Percentiles rank a stretch among this genome's conserved stretches.
Conservation (phyloP, 768 basidiomycete species). For the Leccinum subgranulosum region DNA sequence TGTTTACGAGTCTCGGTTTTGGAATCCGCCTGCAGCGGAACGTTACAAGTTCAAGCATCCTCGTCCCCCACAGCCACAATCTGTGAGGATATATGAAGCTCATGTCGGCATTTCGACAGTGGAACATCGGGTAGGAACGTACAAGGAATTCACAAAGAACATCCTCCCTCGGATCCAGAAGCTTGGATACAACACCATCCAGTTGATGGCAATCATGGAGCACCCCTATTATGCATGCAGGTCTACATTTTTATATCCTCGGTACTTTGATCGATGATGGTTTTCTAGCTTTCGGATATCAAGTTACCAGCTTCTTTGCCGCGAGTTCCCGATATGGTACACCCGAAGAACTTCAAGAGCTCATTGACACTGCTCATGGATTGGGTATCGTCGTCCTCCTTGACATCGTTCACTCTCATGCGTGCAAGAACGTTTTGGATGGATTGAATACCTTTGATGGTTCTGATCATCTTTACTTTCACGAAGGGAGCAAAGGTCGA, state of each 20-base stretch:
- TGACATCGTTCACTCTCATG: conserved; percentile 97
- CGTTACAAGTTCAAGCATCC: conserved; percentile 80
- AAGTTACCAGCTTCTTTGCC: conserved; percentile 96
- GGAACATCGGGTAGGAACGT: conserved; percentile 86
- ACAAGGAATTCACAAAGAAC: conserved; percentile 90
- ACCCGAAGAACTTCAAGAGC: conserved; percentile 93
- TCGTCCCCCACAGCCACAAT: conserved; percentile 61
- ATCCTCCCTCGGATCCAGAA: conserved; percentile 84
- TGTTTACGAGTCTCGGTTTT: conserved; percentile 95
- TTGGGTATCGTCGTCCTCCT: conserved; percentile 92
- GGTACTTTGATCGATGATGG: neutral
- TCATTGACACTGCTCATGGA: conserved; percentile 92
- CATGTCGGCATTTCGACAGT: conserved; percentile 96
- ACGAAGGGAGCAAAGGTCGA: conserved; percentile 83
- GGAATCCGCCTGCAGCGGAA: conserved; percentile 83
- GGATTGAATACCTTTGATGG: conserved; percentile 96
- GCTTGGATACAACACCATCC: conserved; percentile 95
- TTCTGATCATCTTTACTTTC: conserved; percentile 97
- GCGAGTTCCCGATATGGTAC: conserved; percentile 94
- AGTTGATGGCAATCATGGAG: conserved; percentile 98
- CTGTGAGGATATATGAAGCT: conserved; percentile 89
- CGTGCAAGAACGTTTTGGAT: conserved; percentile 95
- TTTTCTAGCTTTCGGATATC: conserved; percentile 88
- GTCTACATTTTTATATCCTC: conserved; percentile 26
- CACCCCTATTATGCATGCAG: conserved; percentile 96